phyloP scores from a whole-genome alignment of 345 rosid species.

The Pugionium cornutum region DNA sequence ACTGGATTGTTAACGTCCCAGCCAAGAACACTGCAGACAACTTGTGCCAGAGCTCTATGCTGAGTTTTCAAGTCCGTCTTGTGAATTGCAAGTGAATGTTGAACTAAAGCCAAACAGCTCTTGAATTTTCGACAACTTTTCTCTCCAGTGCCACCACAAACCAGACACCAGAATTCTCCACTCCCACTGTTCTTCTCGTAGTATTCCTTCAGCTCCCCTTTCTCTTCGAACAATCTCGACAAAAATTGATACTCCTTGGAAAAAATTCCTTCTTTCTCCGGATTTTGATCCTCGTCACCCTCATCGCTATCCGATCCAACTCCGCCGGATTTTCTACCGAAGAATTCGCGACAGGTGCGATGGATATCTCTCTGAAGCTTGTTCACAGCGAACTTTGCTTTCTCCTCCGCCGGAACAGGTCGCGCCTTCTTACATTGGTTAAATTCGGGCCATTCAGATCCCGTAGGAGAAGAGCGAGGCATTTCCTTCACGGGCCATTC shows the following conservation, averaged over 20 bases:
- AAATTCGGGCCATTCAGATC: slow-evolving; percentile 47
- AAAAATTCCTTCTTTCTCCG: slow-evolving; percentile 23
- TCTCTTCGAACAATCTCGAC: slow-evolving; percentile 48
- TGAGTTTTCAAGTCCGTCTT: slow-evolving; percentile 56
- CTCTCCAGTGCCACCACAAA: slow-evolving; percentile 60
- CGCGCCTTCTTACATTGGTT: slow-evolving; percentile 28
- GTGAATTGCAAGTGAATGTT: slow-evolving; percentile 53
- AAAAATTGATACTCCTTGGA: slow-evolving; percentile 51
- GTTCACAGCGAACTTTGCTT: slow-evolving; percentile 35
- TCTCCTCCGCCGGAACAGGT: slow-evolving; percentile 39
- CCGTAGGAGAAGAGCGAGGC: slow-evolving; percentile 7
- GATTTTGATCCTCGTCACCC: slow-evolving; percentile 36
- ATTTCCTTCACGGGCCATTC: slow-evolving; percentile 46
- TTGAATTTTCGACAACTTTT: slow-evolving; percentile 52
- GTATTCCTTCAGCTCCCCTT: slow-evolving; percentile 53
- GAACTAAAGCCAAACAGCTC: slow-evolving; percentile 60
- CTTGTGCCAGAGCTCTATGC: slow-evolving; percentile 69
- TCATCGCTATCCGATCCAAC: slow-evolving; percentile 33
- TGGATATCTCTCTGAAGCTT: slow-evolving; percentile 46
- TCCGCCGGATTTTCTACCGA: slow-evolving; percentile 20
- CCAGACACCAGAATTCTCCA: slow-evolving; percentile 67
- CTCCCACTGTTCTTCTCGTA: slow-evolving; percentile 52
- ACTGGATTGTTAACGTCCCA: slow-evolving; percentile 58
- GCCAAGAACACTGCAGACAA: slow-evolving; percentile 72
- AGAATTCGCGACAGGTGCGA: slow-evolving; percentile 49